These are phyloP conservation scores for Phlebiopsis gigantea DNA, from an alignment of 768 basidiomycete species.

Conservation along the genomic window DNA sequence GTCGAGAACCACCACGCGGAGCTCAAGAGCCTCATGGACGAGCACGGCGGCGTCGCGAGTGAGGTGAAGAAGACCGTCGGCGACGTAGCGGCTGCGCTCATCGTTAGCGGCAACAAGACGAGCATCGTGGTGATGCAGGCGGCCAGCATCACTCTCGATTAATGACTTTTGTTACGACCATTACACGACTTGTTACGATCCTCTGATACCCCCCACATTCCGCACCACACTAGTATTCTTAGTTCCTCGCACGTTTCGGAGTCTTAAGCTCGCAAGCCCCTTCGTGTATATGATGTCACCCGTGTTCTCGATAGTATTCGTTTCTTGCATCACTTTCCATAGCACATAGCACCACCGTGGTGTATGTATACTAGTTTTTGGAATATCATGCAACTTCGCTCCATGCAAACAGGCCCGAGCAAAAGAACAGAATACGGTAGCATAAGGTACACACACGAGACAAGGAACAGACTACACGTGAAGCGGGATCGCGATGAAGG, in stretches of 20 bases:
- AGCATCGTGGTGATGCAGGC: conserved; percentile 71
- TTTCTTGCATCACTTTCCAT: not conserved
- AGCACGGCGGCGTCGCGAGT: conserved; percentile 41
- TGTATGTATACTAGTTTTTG: not conserved
- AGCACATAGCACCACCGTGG: not conserved
- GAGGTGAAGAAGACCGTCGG: conserved; percentile 83
- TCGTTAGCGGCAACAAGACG: conserved; percentile 51
- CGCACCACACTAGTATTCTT: not conserved
- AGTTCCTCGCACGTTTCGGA: not conserved
- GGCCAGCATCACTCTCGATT: conserved; percentile 7
- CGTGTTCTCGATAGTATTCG: not conserved
- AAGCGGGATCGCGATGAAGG: not conserved
- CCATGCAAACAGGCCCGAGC: not conserved
- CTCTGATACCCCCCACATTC: not conserved
- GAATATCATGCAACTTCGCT: not conserved
- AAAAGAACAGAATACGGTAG: not conserved
- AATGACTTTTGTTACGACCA: not conserved
- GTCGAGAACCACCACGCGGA: conserved; percentile 71
- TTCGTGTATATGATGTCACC: not conserved
- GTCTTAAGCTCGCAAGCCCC: not conserved
- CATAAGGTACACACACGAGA: not conserved
- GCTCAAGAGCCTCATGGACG: conserved; percentile 55
- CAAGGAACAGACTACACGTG: not conserved
- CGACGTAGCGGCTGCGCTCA: conserved; percentile 74
- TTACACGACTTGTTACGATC: conserved; percentile 6